phyloP scores from a whole-genome alignment of 768 basidiomycete species.

The Nidularia sp. region DNA sequence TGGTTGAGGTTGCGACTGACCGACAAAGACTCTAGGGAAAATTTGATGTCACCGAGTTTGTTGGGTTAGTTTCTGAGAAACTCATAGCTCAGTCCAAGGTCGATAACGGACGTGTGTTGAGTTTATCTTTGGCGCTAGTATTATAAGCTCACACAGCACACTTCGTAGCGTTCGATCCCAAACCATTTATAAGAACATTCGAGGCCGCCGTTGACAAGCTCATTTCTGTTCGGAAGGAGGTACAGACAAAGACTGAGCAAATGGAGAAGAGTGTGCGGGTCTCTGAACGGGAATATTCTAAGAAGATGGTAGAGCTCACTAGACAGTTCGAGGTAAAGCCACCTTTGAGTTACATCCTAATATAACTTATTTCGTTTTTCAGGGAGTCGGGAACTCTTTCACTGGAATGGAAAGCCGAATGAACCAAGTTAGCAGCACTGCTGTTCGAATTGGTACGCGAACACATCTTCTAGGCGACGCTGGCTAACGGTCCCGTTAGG shows the following conservation, averaged over 20 bases:
- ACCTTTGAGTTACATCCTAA: too few species aligned
- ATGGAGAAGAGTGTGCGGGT: conserved; percentile 89
- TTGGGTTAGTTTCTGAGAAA: conserved; percentile 82
- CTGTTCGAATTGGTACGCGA: conserved; percentile 84
- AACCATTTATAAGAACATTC: conserved; percentile 89
- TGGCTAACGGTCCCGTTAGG: too few species aligned
- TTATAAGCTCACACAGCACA: too few species aligned
- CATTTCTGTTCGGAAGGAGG: conserved; percentile 83
- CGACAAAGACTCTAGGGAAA: conserved; percentile 52
- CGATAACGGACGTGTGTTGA: conserved; percentile 66
- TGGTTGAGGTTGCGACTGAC: background rate
- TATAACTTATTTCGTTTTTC: too few species aligned
- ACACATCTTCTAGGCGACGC: too few species aligned
- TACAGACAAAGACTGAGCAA: conserved; percentile 85
- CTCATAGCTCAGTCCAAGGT: conserved; percentile 83
- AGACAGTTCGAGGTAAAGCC: conserved; percentile 96
- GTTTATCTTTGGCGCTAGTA: too few species aligned
- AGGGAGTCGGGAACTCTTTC: conserved; percentile 90
- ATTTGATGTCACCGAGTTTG: conserved; percentile 89
- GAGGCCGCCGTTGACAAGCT: conserved; percentile 88
- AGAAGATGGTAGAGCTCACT: conserved; percentile 90
- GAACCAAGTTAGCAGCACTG: conserved; percentile 90
- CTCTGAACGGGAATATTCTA: conserved; percentile 91
- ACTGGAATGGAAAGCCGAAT: conserved; percentile 86
- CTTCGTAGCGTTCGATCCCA: conserved; percentile 81